Percentiles rank a stretch among this genome's conserved stretches.
Evolutionary conservation across 1,284 basidiomycete genomes (phyloP).

Genomic region (Cystobasidium sp.): DNA sequence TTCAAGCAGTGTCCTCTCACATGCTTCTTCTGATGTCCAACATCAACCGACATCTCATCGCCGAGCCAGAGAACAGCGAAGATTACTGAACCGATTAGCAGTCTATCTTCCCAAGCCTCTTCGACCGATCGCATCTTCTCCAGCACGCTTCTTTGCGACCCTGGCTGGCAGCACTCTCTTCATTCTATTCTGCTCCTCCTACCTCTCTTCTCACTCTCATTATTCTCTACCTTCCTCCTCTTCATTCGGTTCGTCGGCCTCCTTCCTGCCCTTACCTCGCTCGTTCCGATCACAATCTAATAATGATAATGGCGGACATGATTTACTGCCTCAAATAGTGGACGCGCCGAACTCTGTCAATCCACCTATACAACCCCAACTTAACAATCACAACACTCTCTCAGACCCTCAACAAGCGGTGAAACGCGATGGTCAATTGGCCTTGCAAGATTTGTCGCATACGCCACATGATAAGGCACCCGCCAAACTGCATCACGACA

Average conservation of each 20-base stretch:
- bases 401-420: not conserved
- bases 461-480: not conserved
- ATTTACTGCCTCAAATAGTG: not conserved
- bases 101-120: conserved; percentile 33
- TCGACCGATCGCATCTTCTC: conserved; percentile 24
- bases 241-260: not conserved
- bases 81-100: conserved; percentile 22
- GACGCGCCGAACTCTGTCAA: not conserved
- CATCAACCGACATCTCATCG: not conserved
- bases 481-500: not conserved
- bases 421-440: not conserved
- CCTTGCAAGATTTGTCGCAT: not conserved
- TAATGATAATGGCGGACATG: not conserved
- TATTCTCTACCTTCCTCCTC: not conserved
- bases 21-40: not conserved
- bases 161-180: not conserved
- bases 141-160: not conserved
- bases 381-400: not conserved
- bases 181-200: conserved; percentile 5
- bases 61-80: conserved; percentile 27
- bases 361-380: not conserved
- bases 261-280: conserved; percentile 1
- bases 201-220: not conserved
- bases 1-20: conserved; percentile 4
- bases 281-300: not conserved